These are phyloP conservation scores for Firmiana major DNA, from an alignment of 345 rosid genomes.

Conservation along the genomic window DNA sequence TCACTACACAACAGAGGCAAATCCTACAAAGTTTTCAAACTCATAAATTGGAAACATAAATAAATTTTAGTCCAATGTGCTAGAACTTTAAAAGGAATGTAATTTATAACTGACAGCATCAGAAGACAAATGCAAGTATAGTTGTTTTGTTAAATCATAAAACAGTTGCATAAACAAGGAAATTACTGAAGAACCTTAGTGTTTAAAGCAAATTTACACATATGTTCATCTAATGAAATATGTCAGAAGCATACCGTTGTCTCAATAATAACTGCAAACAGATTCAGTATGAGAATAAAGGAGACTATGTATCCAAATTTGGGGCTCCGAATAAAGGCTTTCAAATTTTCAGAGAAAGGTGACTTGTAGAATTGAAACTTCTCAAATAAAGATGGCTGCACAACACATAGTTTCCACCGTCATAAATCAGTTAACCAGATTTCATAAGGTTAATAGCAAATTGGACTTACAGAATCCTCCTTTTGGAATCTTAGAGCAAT, in stretches of 20 bases:
- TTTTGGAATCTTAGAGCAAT: slow-evolving; percentile 86
- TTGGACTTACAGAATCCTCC: slow-evolving; percentile 77
- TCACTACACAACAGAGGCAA: neutral
- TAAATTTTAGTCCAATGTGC: neutral
- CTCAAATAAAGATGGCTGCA: slow-evolving; percentile 82
- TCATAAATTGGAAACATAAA: neutral
- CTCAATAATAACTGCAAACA: slow-evolving; percentile 78
- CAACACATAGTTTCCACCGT: slow-evolving; percentile 17
- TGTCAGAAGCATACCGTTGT: slow-evolving; percentile 65
- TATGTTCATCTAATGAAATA: neutral
- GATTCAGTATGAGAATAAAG: slow-evolving; percentile 68
- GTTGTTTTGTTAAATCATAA: neutral
- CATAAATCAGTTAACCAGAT: neutral
- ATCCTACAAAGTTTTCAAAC: neutral
- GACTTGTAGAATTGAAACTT: slow-evolving; percentile 60
- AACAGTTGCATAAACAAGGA: slow-evolving; percentile 3
- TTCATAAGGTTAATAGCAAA: slow-evolving; percentile 11
- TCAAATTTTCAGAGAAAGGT: slow-evolving; percentile 64
- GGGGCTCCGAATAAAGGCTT: slow-evolving; percentile 61
- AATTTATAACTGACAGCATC: slow-evolving; percentile 2
- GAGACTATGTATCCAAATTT: slow-evolving; percentile 72
- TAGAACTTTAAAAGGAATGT: neutral
- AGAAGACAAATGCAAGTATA: slow-evolving; percentile 4
- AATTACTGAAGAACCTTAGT: slow-evolving; percentile 5
- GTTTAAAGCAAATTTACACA: neutral